phyloP scores from a whole-genome alignment of 176 grass and related monocot species.

The Poa pratensis region DNA sequence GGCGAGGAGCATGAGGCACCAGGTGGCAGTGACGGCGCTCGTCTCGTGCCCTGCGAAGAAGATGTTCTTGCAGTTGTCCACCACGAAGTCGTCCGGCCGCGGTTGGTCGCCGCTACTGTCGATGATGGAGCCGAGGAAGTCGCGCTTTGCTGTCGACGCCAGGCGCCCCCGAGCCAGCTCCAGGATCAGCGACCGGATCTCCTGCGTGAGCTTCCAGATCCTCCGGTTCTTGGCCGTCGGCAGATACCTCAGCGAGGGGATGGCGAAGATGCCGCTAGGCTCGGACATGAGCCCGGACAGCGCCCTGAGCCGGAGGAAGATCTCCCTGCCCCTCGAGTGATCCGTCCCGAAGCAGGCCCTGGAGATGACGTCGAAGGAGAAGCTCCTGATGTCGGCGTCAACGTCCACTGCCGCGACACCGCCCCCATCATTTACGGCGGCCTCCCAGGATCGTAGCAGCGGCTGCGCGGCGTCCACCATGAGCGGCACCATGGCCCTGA shows the following conservation, averaged over 20 bases:
- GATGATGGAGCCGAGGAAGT: slow-evolving; percentile 58
- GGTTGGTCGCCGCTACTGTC: slow-evolving; percentile 35
- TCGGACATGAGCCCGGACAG: slow-evolving; percentile 62
- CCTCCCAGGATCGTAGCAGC: slow-evolving; percentile 60
- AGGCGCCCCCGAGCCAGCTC: slow-evolving; percentile 43
- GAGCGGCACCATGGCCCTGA: slow-evolving; percentile 66
- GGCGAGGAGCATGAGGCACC: slow-evolving; percentile 90
- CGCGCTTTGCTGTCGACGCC: not conserved
- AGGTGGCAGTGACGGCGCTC: slow-evolving; percentile 64
- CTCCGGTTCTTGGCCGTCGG: slow-evolving; percentile 60
- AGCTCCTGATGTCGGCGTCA: slow-evolving; percentile 71
- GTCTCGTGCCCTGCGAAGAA: slow-evolving; percentile 88
- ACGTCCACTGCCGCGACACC: slow-evolving; percentile 43
- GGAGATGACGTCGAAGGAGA: slow-evolving; percentile 91
- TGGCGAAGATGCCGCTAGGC: slow-evolving; percentile 71
- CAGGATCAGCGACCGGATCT: slow-evolving; percentile 61
- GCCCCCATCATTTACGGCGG: not conserved
- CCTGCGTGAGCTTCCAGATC: slow-evolving; percentile 54
- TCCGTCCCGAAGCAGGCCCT: slow-evolving; percentile 69
- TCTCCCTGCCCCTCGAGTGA: slow-evolving; percentile 65
- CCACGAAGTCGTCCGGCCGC: slow-evolving; percentile 63
- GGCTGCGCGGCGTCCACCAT: slow-evolving; percentile 66
- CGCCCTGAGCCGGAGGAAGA: slow-evolving; percentile 65
- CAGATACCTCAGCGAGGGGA: slow-evolving; percentile 60
- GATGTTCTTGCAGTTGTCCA: slow-evolving; percentile 98